These are phyloP conservation scores for Cercophora scortea DNA, from an alignment of 495 filamentous ascomycete species.

Conservation along the genomic window DNA sequence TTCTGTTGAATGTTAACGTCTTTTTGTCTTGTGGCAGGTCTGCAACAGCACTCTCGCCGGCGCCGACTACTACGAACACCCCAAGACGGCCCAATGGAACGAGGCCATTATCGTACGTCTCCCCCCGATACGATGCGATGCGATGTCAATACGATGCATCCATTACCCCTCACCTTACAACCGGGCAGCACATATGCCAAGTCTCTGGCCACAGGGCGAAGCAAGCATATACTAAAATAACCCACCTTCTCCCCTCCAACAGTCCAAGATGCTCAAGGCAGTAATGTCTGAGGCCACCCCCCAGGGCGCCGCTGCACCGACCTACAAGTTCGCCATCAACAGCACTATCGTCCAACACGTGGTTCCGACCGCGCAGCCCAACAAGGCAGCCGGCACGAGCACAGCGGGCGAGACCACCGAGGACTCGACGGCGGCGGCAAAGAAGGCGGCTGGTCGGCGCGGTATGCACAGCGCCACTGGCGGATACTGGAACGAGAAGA, in stretches of 20 bases:
- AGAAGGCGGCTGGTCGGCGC: conserved; percentile 57
- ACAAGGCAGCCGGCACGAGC: conserved; percentile 39
- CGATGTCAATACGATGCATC: neutral
- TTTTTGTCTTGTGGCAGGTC: conserved; percentile 44
- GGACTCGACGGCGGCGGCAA: conserved; percentile 37
- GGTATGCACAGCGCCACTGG: conserved; percentile 95
- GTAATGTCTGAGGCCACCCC: conserved; percentile 77
- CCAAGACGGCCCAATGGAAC: conserved; percentile 78
- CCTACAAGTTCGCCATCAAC: conserved; percentile 90
- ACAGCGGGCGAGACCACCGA: conserved; percentile 19
- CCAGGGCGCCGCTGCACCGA: conserved; percentile 32
- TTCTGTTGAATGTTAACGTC: neutral
- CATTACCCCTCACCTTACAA: neutral
- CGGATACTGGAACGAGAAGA: conserved; percentile 96
- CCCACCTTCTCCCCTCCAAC: neutral
- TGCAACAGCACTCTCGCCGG: conserved; percentile 69
- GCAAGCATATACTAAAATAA: neutral
- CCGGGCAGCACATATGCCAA: neutral
- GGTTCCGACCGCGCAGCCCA: conserved; percentile 44
- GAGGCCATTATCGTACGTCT: conserved; percentile 74
- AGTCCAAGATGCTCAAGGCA: conserved; percentile 81
- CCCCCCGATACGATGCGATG: neutral
- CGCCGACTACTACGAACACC: conserved; percentile 72
- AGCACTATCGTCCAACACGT: conserved; percentile 96
- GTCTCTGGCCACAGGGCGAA: no score